Evolutionary conservation across 352 stramenopile genomes (phyloP), one percentile per base, ranked within the genome.

Genomic region (Globisporangium takayamanum): DNA sequence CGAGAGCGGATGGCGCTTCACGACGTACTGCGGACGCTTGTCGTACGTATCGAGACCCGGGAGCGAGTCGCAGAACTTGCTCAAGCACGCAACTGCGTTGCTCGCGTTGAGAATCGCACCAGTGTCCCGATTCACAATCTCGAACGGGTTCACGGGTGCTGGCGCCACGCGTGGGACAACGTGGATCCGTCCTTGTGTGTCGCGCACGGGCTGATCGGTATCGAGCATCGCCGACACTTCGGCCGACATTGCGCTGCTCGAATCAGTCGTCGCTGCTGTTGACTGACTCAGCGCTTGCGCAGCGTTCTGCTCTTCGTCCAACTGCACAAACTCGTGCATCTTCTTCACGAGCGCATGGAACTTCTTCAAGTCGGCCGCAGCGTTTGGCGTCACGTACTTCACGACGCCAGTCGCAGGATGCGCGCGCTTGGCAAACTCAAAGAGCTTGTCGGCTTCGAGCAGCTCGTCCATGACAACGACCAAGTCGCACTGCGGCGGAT

Each of bases 1-100:
- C 16, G 55, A 41, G 18, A 91, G 62, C 22, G 71, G 80, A 26
- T 89, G 80, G 8, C 85, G 79, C 61, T 80, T 88, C 36, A 93
- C 71, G 15, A 72, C 74, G 51, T 95, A 95, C 56, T 92, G 75
- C 14, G 83, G 71, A 2, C 79, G 83, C 30, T 78, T 78, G 53
- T 95, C 85, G 56, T 90, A 93, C 30, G 84, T 95, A 50, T 92
- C 80, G 33, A 93, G 66, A 0, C 83, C 83, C 44, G 85, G 85
- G 11, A 95, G 64, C 0, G 85, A 90, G 52, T 92, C 76, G 66
- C 83, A 95, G 36, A 95, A 91, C 18, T 77, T 75, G 60, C 78
- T 92, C 25, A 95, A 68, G 50, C 76, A 79, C 14, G 50, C 55
- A 7, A 90, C 73, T 26, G 81, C 89, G 47, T 89, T 95, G 0